Conservation (phyloP, 139 green algal genomes). For the Micromonas commoda region DNA sequence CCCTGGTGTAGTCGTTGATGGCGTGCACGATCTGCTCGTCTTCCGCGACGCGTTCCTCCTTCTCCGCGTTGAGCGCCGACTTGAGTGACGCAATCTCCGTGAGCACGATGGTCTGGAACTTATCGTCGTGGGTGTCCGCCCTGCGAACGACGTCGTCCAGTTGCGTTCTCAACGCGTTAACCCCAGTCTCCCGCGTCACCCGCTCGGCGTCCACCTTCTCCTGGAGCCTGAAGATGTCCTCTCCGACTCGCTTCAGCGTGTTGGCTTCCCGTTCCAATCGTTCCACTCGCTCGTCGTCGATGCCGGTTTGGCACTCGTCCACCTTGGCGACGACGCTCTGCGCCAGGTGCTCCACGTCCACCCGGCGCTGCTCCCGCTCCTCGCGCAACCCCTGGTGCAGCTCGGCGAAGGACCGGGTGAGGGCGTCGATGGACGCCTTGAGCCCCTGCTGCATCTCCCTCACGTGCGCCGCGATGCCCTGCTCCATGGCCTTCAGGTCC, state of each 20-base stretch:
- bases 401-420: constrained; percentile 49
- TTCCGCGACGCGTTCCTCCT: constrained; percentile 63
- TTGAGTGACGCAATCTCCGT: constrained; percentile 60
- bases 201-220: constrained; percentile 51
- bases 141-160: constrained; percentile 26
- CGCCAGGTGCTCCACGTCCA: constrained; percentile 59
- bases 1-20: constrained; percentile 68
- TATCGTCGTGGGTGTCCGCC: constrained; percentile 42
- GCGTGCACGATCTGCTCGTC: constrained; percentile 69
- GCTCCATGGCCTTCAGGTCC: constrained; percentile 45
- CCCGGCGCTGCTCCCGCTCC: constrained; percentile 57
- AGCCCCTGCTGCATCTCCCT: constrained; percentile 15
- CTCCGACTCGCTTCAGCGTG: constrained; percentile 50
- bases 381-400: constrained; percentile 49
- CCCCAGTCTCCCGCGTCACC: constrained; percentile 19
- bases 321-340: constrained; percentile 50
- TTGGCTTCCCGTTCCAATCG: constrained; percentile 48
- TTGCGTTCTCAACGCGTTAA: constrained; percentile 34
- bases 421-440: constrained; percentile 51
- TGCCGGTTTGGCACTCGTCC: constrained; percentile 17
- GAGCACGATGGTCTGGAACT: constrained; percentile 57
- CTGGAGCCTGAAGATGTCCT: constrained; percentile 59
- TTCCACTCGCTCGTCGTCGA: constrained; percentile 46
- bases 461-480: neutral
- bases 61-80: constrained; percentile 49